Evolutionary conservation across 2,329 filamentous ascomycete species (phyloP).

Genomic region (Colletotrichum neosansevieriae): DNA sequence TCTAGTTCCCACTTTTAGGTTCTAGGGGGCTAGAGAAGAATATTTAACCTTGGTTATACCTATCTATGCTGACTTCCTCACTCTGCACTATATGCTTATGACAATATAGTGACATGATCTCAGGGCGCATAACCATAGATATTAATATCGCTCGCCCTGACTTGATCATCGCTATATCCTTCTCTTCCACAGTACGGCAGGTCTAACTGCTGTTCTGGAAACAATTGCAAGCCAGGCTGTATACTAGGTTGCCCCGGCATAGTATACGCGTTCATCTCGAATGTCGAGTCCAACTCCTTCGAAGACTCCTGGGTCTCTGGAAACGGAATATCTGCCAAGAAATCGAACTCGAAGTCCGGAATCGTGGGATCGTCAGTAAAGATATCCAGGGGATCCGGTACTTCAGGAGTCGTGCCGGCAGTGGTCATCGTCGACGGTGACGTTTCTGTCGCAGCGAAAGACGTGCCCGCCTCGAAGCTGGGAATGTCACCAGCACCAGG

Average conservation of each 20-base stretch:
- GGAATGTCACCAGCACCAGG: not conserved
- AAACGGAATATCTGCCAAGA: slow-evolving; percentile 3
- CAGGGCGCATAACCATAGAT: too few species aligned
- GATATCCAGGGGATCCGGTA: slow-evolving; percentile 33
- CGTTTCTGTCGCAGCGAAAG: slow-evolving; percentile 4
- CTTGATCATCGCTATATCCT: not conserved
- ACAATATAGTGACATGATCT: too few species aligned
- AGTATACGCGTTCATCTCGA: not conserved
- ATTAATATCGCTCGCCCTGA: too few species aligned
- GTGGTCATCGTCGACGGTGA: slow-evolving; percentile 35
- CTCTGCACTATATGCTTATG: too few species aligned
- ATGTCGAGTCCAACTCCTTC: not conserved
- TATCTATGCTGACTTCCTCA: too few species aligned
- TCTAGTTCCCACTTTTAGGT: too few species aligned
- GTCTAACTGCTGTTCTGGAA: not conserved
- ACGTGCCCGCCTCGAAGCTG: not conserved
- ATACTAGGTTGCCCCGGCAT: not conserved
- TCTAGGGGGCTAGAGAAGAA: too few species aligned
- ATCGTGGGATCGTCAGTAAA: slow-evolving; percentile 7
- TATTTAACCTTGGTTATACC: too few species aligned
- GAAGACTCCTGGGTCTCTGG: not conserved
- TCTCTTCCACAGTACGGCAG: not conserved
- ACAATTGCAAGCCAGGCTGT: slow-evolving; percentile 13
- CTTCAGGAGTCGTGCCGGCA: slow-evolving; percentile 23
- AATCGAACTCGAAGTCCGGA: slow-evolving; percentile 33